These are phyloP conservation scores for Inonotus obliquus DNA, from an alignment of 1,284 basidiomycete genomes.

Conservation along the genomic window DNA sequence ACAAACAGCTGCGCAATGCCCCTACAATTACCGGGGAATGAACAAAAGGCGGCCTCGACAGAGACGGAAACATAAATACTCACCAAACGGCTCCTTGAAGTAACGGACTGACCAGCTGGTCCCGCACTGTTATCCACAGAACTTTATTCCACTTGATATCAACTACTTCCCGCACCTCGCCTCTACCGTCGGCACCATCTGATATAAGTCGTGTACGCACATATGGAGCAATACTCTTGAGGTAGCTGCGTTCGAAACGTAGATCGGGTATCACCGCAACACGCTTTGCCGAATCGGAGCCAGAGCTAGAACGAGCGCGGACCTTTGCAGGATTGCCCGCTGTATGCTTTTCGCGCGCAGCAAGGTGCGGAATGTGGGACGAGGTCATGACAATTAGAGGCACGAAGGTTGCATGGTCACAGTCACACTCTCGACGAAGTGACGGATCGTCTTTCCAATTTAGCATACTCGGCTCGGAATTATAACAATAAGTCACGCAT, in stretches of 20 bases:
- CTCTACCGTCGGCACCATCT: constrained; percentile 20
- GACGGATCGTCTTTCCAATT: too few relatives aligned
- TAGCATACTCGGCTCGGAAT: too few relatives aligned
- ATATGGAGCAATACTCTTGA: constrained; percentile 53
- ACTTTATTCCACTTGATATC: constrained; percentile 55
- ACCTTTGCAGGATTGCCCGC: neutral
- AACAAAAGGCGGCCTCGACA: neutral
- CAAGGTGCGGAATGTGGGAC: constrained; percentile 5
- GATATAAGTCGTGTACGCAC: constrained; percentile 36
- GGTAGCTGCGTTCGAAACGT: constrained; percentile 66
- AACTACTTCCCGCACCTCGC: constrained; percentile 32
- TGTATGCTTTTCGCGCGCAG: constrained; percentile 1
- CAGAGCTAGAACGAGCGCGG: constrained; percentile 6
- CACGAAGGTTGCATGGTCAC: neutral
- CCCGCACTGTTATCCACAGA: constrained; percentile 57
- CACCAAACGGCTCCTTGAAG: constrained; percentile 70
- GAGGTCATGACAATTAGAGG: constrained; percentile 9
- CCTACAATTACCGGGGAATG: constrained; percentile 23
- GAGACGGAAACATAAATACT: constrained; percentile 21
- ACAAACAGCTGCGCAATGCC: constrained; percentile 32
- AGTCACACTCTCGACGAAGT: neutral
- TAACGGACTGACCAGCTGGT: constrained; percentile 65
- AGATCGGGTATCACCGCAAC: constrained; percentile 57
- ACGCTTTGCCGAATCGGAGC: constrained; percentile 22
- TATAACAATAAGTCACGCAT: neutral